Evolutionary conservation across 2,329 filamentous ascomycete species (phyloP), one percentile per base, ranked within the genome.

Genomic region (Pseudonectria foliicola): DNA sequence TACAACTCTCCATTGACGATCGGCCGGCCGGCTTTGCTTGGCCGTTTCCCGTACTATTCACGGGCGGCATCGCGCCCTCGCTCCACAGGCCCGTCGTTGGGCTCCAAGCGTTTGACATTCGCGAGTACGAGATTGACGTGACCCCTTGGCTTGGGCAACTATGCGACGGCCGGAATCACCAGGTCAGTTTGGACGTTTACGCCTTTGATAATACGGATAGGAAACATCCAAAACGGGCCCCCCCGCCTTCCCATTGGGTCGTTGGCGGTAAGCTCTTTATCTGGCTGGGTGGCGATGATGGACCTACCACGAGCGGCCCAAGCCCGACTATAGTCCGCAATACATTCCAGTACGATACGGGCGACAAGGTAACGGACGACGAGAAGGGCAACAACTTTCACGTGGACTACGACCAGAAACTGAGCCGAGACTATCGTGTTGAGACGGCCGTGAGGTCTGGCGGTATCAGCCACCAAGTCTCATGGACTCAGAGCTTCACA

Each of bases 11-110:
- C 28, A 84, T 93, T 34, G 85, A 93, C 51, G 82, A 74, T 1
- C 61, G 71, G 13, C 59, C 90, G 14, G 83, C 82, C 2, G 86
- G 85, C 3, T 77, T 88, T 2, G 73, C 77, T 23, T 92, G 83
- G 84, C 87, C 86, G 1, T 90, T 85, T 49, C 85, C 85, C 0
- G 71, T 87, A 13, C 80, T 93, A 31, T 90, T 89, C 49, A 89
- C 86, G 0, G 86, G 87, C 3, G 85, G 85, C 2, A 69, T 93
- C 6, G 80, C 82, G 1, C 85, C 85, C 4, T 77, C 77, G 1
- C 70, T 92, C 26, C 87, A 88, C 73, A 70, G 84, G 6, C 86
- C 86, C 0, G 71, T 92, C 35, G 85, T 85, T 3, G 85, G 85
- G 1, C 76, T 84, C 13, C 80, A 92, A 50, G 77, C 84, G 0